A percentile compares a stretch with the other conserved stretches of the same genome.
phyloP scores from a whole-genome alignment of 2,329 filamentous ascomycete genomes.

The Drechslera avenae region DNA sequence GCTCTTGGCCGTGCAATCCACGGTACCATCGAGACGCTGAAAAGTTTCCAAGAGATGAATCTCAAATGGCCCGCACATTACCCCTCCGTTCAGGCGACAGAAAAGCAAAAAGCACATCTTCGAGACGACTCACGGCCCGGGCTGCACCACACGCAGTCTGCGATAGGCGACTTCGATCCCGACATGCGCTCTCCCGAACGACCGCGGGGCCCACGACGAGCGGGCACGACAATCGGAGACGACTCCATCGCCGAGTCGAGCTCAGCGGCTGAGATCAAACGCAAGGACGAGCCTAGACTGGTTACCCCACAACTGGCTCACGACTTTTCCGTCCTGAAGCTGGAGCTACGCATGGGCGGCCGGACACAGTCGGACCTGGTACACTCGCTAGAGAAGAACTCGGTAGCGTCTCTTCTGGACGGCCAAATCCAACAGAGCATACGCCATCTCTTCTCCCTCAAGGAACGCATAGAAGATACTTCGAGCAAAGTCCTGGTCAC shows the following conservation, averaged over 20 bases:
- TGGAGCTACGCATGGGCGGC: conserved; percentile 88
- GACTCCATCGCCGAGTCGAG: conserved; percentile 72
- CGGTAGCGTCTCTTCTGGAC: conserved; percentile 87
- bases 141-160: conserved; percentile 68
- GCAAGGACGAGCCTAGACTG: conserved; percentile 73
- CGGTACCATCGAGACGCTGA: conserved; percentile 81
- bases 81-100: conserved; percentile 70
- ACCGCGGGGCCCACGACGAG: conserved; percentile 65
- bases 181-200: conserved; percentile 49
- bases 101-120: conserved; percentile 49
- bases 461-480: conserved; percentile 95
- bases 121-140: conserved; percentile 64
- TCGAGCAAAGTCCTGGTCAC: conserved; percentile 96
- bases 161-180: conserved; percentile 56
- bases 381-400: conserved; percentile 90
- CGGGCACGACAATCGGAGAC: conserved; percentile 71
- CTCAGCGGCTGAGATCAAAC: conserved; percentile 66
- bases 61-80: conserved; percentile 93
- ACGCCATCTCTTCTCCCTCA: conserved; percentile 82
- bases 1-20: conserved; percentile 87
- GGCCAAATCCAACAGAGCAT: conserved; percentile 94
- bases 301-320: conserved; percentile 92
- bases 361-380: conserved; percentile 88
- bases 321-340: conserved; percentile 92
- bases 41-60: conserved; percentile 86